Percentiles rank a stretch among this genome's conserved stretches.
Conservation (phyloP, 1,284 basidiomycete species). For the Moesziomyces sp. region DNA sequence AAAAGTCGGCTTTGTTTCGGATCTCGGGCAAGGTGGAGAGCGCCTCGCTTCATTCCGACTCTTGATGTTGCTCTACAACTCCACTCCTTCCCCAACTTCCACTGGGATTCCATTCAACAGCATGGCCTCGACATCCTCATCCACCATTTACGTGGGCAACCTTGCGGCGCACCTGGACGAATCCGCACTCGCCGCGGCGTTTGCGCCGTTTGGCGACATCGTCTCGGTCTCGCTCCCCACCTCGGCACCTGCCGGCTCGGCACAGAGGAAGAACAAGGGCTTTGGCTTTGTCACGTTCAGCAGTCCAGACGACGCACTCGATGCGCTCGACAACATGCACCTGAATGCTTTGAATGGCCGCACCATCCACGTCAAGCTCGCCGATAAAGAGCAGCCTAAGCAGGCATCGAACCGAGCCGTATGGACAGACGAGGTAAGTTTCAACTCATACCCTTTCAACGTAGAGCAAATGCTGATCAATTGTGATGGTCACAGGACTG, state of each 20-base stretch:
- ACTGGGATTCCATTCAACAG: neutral
- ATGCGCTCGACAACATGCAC: slow-evolving; percentile 56
- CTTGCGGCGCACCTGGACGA: slow-evolving; percentile 26
- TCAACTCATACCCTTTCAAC: no score
- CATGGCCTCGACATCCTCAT: slow-evolving; percentile 4
- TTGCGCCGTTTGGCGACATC: slow-evolving; percentile 47
- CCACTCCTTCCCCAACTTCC: neutral
- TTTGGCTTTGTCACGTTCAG: slow-evolving; percentile 51
- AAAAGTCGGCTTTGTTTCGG: no score
- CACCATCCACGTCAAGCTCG: slow-evolving; percentile 40
- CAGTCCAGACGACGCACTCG: slow-evolving; percentile 22
- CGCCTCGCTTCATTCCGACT: neutral
- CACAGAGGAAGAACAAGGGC: slow-evolving; percentile 21
- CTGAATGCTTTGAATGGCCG: slow-evolving; percentile 31
- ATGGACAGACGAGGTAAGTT: slow-evolving; percentile 43
- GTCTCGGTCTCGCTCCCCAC: slow-evolving; percentile 41
- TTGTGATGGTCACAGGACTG: slow-evolving; percentile 24
- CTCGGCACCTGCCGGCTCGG: slow-evolving; percentile 3
- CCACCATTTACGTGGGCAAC: slow-evolving; percentile 39
- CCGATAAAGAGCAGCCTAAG: slow-evolving; percentile 6
- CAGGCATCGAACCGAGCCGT: slow-evolving; percentile 11
- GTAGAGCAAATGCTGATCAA: neutral
- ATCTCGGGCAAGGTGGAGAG: no score
- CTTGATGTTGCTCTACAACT: neutral
- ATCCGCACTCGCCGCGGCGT: slow-evolving; percentile 18